phyloP scores from a whole-genome alignment of 257 asterid genomes.

The Linaria vulgaris region DNA sequence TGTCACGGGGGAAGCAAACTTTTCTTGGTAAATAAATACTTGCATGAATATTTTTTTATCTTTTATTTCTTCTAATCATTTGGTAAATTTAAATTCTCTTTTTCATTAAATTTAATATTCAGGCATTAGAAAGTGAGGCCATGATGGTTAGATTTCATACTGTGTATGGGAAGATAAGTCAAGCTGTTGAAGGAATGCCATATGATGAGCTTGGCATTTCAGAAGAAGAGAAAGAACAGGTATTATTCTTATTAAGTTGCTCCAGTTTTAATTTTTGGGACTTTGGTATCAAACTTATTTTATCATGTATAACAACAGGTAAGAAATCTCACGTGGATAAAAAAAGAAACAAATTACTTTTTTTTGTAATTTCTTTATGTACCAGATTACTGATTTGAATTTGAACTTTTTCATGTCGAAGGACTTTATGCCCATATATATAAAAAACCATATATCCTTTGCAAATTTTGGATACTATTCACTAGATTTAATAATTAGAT shows the following conservation, averaged over 20 bases:
- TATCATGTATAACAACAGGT: too few relatives aligned
- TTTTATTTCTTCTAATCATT: neutral
- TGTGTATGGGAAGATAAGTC: conserved; percentile 59
- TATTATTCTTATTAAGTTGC: conserved; percentile 2
- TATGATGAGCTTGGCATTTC: conserved; percentile 74
- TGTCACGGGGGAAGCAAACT: conserved; percentile 85
- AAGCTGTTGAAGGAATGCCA: conserved; percentile 76
- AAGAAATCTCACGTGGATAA: too few relatives aligned
- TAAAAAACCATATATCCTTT: too few relatives aligned
- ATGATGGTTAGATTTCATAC: conserved; percentile 59
- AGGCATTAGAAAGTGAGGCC: conserved; percentile 80
- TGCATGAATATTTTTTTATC: neutral
- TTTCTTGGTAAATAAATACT: conserved; percentile 50
- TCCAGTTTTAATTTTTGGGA: neutral
- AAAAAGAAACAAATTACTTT: too few relatives aligned
- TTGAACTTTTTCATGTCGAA: too few relatives aligned
- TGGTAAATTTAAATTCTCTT: too few relatives aligned
- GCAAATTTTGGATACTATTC: too few relatives aligned
- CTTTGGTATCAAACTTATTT: neutral
- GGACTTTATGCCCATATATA: too few relatives aligned
- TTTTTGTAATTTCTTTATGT: too few relatives aligned
- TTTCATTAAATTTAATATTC: conserved; percentile 2
- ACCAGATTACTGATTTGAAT: too few relatives aligned
- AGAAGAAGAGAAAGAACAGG: conserved; percentile 77
- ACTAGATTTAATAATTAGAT: neutral